Conservation (phyloP, 176 grass and related monocot genomes). For the Elymus sibiricus region DNA sequence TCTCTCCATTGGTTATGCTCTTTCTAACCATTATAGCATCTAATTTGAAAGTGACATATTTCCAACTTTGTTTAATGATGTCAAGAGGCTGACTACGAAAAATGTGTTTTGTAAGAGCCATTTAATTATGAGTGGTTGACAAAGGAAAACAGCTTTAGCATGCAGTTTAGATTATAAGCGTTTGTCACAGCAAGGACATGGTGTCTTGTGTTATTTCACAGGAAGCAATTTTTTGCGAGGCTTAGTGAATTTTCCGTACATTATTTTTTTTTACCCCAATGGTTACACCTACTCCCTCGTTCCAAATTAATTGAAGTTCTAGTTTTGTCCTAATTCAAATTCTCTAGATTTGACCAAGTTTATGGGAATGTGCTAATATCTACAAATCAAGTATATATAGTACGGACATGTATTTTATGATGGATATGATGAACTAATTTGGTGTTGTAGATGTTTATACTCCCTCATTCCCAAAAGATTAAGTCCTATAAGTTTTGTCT, state of each 20-base stretch:
- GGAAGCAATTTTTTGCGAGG: background rate
- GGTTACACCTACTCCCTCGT: background rate
- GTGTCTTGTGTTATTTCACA: slow-evolving; percentile 2
- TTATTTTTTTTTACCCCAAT: background rate
- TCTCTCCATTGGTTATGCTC: slow-evolving; percentile 30
- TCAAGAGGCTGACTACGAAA: background rate
- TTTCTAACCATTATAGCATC: slow-evolving; percentile 14
- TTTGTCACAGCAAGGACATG: background rate
- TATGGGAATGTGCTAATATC: background rate
- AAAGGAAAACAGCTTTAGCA: slow-evolving; percentile 14
- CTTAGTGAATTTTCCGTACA: background rate
- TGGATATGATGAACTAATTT: background rate
- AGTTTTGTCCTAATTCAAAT: background rate
- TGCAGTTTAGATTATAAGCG: background rate
- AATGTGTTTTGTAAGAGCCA: background rate
- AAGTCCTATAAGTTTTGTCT: background rate
- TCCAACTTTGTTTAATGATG: background rate
- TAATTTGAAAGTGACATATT: background rate
- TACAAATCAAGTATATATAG: background rate
- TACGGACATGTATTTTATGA: background rate
- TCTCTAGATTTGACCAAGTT: background rate
- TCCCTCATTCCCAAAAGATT: background rate
- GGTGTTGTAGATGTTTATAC: background rate
- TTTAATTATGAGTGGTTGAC: background rate
- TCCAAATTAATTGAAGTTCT: background rate